A percentile compares a stretch with the other conserved stretches of the same genome.
These are phyloP conservation scores for Colletotrichum sp. DNA, from an alignment of 2,329 filamentous ascomycete species.

Conservation along the genomic window DNA sequence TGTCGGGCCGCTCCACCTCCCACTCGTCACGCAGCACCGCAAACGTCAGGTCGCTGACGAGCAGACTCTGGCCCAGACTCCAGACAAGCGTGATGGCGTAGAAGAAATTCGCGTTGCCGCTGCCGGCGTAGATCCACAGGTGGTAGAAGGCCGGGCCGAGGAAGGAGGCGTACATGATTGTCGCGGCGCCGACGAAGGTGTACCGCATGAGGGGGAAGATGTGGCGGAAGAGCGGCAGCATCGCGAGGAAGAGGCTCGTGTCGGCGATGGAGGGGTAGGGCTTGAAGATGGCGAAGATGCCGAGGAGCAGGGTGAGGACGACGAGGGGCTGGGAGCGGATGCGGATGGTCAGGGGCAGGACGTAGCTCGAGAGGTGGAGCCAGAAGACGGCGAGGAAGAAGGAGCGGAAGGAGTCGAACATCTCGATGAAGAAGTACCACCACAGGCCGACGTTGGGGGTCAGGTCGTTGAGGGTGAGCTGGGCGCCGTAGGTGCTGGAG, in stretches of 20 bases:
- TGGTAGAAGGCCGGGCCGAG: constrained; percentile 96
- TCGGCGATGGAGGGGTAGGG: constrained; percentile 95
- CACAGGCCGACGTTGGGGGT: constrained; percentile 95
- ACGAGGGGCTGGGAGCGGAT: constrained; percentile 86
- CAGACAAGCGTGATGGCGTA: constrained; percentile 99
- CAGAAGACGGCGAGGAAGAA: constrained; percentile 99
- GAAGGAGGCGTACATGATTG: constrained; percentile 85
- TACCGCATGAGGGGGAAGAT: constrained; percentile 92
- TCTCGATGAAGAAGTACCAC: constrained; percentile 99
- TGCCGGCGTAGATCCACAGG: constrained; percentile 97
- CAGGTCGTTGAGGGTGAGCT: constrained; percentile 87
- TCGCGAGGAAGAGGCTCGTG: constrained; percentile 81
- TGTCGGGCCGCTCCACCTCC: constrained; percentile 89
- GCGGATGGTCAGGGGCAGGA: constrained; percentile 83
- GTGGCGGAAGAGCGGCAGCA: constrained; percentile 88
- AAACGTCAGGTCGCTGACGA: constrained; percentile 88
- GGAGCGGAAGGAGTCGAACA: constrained; percentile 96
- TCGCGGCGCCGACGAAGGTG: constrained; percentile 83
- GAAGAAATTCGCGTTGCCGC: constrained; percentile 98
- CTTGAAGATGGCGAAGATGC: constrained; percentile 94
- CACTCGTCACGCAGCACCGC: constrained; percentile 90
- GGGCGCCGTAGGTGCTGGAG: constrained; percentile 88
- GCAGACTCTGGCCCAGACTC: constrained; percentile 86
- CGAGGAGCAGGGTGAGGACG: constrained; percentile 81
- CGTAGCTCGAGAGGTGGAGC: constrained; percentile 91